Conservation (phyloP, 2,329 filamentous ascomycete genomes). For the Massarina eburnea region DNA sequence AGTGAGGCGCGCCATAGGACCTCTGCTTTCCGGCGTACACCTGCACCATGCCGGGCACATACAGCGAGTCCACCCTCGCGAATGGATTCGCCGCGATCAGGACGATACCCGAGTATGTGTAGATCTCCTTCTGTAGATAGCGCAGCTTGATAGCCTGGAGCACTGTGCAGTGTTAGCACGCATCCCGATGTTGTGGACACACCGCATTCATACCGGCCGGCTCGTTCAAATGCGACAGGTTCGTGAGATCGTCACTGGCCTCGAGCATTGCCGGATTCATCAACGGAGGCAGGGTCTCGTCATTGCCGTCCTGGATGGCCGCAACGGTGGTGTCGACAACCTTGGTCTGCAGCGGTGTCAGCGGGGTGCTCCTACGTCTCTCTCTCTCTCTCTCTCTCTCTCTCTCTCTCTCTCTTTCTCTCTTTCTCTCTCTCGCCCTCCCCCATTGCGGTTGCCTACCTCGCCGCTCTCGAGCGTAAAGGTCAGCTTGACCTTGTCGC, state of each 20-base stretch:
- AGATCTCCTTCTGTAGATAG: slow-evolving; percentile 98
- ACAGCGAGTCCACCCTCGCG: slow-evolving; percentile 93
- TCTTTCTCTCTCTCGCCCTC: not conserved
- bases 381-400: not conserved
- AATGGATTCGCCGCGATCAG: slow-evolving; percentile 98
- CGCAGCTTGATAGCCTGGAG: slow-evolving; percentile 96
- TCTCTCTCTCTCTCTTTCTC: not conserved
- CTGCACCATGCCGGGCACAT: slow-evolving; percentile 99
- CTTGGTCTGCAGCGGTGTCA: slow-evolving; percentile 63
- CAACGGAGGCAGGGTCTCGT: slow-evolving; percentile 79
- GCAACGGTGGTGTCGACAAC: slow-evolving; percentile 74
- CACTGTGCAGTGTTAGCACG: slow-evolving; percentile 59
- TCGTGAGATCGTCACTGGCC: slow-evolving; percentile 96
- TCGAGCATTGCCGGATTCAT: slow-evolving; percentile 99
- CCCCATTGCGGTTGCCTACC: slow-evolving; percentile 52
- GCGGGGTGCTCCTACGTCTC: slow-evolving; percentile 7
- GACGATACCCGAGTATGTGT: slow-evolving; percentile 98
- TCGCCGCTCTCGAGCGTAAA: slow-evolving; percentile 93
- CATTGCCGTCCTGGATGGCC: slow-evolving; percentile 74
- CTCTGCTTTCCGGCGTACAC: slow-evolving; percentile 97
- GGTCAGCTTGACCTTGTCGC: slow-evolving; percentile 81
- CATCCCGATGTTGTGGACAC: slow-evolving; percentile 9
- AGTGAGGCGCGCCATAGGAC: slow-evolving; percentile 93
- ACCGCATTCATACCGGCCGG: slow-evolving; percentile 75
- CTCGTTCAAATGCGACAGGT: slow-evolving; percentile 96